Conservation (phyloP, 2,329 filamentous ascomycete genomes). For the Diaporthe longicolla region DNA sequence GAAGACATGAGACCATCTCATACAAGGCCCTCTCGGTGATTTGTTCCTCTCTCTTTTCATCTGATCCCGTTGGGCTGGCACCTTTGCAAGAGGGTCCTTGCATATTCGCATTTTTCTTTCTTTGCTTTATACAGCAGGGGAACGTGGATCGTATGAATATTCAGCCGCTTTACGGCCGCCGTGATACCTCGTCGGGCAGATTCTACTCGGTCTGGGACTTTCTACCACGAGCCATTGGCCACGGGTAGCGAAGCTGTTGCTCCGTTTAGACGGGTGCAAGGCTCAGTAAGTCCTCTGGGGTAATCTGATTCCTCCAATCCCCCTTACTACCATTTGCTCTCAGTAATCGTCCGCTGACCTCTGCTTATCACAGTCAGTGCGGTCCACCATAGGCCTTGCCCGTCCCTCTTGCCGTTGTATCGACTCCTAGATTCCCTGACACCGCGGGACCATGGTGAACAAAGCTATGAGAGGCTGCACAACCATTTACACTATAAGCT, state of each 20-base stretch:
- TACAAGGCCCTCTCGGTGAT: not conserved
- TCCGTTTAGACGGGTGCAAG: not conserved
- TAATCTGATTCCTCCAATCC: not conserved
- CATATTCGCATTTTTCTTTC: too few species aligned
- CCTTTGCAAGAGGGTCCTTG: not conserved
- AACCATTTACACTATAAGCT: not conserved
- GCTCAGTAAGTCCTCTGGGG: not conserved
- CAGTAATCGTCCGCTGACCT: conserved; percentile 19
- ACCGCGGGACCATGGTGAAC: too few species aligned
- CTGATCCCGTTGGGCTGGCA: not conserved
- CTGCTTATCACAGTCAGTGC: not conserved
- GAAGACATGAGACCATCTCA: not conserved
- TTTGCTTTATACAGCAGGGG: not conserved
- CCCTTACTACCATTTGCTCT: not conserved
- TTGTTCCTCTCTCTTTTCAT: not conserved
- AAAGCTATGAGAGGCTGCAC: not conserved
- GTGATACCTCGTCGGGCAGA: not conserved
- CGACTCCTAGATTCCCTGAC: not conserved
- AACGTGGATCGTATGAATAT: not conserved
- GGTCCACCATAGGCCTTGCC: not conserved
- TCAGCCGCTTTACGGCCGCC: not conserved
- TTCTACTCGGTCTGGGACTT: not conserved
- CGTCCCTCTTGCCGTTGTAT: not conserved
- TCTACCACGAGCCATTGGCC: not conserved
- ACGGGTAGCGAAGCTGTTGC: conserved; percentile 4